Conservation (phyloP, 768 basidiomycete species). For the Lentinus tigrinus region DNA sequence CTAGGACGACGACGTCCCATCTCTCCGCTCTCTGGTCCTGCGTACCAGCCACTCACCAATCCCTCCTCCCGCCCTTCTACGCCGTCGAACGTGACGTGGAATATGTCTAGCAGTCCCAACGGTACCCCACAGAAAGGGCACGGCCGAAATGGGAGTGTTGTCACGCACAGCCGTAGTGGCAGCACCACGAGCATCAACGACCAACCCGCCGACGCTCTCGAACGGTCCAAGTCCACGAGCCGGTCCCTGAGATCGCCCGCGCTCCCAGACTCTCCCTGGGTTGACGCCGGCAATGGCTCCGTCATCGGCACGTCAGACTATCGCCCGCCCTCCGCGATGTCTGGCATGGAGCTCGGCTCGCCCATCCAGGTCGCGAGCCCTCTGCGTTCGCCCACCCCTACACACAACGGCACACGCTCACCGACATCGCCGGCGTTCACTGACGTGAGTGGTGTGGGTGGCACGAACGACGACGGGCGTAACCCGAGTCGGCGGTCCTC, state of each 20-base stretch:
- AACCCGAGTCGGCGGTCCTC: slow-evolving; percentile 51
- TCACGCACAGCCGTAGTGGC: slow-evolving; percentile 29
- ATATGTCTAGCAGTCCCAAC: slow-evolving; percentile 35
- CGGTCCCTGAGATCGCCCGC: slow-evolving; percentile 55
- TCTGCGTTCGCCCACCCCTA: slow-evolving; percentile 67
- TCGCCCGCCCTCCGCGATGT: slow-evolving; percentile 47
- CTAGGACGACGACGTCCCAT: slow-evolving; percentile 61
- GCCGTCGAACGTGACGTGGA: slow-evolving; percentile 81
- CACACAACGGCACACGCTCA: slow-evolving; percentile 53
- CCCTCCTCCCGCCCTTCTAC: slow-evolving; percentile 50
- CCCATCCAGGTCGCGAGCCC: slow-evolving; percentile 41
- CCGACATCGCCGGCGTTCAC: slow-evolving; percentile 52
- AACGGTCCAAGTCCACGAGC: slow-evolving; percentile 41
- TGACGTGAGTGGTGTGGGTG: slow-evolving; percentile 29
- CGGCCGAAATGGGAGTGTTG: slow-evolving; percentile 55
- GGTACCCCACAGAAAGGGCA: slow-evolving; percentile 35
- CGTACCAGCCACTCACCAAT: slow-evolving; percentile 57
- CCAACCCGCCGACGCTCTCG: slow-evolving; percentile 17
- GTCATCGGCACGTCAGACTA: slow-evolving; percentile 21
- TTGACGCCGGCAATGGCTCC: slow-evolving; percentile 36
- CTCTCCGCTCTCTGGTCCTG: slow-evolving; percentile 65
- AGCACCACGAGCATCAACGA: slow-evolving; percentile 31
- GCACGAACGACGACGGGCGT: slow-evolving; percentile 30
- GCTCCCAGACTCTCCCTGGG: slow-evolving; percentile 58
- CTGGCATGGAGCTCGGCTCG: slow-evolving; percentile 50